phyloP scores from a whole-genome alignment of 2,329 filamentous ascomycete genomes.

The Trichoderma sp. region DNA sequence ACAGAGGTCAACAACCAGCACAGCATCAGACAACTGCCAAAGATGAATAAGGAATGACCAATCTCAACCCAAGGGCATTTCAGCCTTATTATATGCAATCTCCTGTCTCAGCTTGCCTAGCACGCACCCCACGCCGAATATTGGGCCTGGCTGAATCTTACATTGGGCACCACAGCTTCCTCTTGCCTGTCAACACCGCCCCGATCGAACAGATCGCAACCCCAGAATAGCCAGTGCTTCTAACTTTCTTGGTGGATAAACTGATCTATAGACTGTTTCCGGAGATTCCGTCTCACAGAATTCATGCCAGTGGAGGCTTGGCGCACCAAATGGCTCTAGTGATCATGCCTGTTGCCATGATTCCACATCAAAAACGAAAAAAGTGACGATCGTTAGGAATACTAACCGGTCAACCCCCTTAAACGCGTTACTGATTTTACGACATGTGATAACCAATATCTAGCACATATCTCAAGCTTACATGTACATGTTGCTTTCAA shows the following conservation, averaged over 20 bases:
- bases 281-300: background rate
- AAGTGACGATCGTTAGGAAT: conserved; percentile 1
- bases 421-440: background rate
- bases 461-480: background rate
- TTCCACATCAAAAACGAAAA: conserved; percentile 14
- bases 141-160: background rate
- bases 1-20: no score
- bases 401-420: background rate
- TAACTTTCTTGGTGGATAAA: background rate
- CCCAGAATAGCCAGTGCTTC: background rate
- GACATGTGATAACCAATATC: background rate
- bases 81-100: background rate
- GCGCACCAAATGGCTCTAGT: background rate
- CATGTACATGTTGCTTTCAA: background rate
- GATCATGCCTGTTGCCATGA: conserved; percentile 8
- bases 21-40: no score
- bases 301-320: background rate
- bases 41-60: conserved; percentile 5
- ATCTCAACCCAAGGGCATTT: background rate
- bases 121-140: background rate
- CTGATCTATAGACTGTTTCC: background rate
- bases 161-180: no score
- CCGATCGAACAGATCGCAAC: background rate
- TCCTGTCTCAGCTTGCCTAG: background rate
- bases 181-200: no score